These are phyloP conservation scores for Botrytis cinerea DNA, from an alignment of 2,329 filamentous ascomycete genomes.

Conservation along the genomic window DNA sequence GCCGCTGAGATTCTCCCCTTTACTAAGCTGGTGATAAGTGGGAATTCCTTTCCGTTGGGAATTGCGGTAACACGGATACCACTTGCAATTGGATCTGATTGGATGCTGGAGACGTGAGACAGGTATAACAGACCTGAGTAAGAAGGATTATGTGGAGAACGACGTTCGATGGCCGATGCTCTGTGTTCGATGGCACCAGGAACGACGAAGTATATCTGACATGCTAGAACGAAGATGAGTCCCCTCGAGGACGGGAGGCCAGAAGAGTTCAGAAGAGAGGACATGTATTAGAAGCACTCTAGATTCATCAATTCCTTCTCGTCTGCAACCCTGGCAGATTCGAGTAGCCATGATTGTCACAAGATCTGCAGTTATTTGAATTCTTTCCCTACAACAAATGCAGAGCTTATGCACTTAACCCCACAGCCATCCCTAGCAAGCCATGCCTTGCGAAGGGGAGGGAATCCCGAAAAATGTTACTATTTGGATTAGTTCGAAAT, in stretches of 20 bases:
- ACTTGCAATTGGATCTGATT: not conserved
- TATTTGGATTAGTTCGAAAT: not conserved
- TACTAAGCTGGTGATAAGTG: constrained; percentile 4
- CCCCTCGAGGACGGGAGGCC: not conserved
- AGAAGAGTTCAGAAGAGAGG: not conserved
- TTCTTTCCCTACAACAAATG: not conserved
- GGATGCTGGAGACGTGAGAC: not conserved
- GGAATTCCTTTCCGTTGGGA: constrained; percentile 15
- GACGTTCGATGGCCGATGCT: not conserved
- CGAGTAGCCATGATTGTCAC: not conserved
- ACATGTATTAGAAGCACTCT: not conserved
- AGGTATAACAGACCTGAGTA: not conserved
- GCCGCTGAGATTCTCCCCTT: not conserved
- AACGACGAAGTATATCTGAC: not conserved
- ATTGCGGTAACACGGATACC: not conserved
- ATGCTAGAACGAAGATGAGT: not conserved
- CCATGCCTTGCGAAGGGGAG: constrained; percentile 4
- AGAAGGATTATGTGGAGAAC: not conserved
- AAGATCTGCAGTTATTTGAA: constrained; percentile 15
- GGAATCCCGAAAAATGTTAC: not conserved
- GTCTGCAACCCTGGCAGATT: not conserved
- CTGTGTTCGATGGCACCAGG: not conserved
- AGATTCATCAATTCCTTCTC: not conserved
- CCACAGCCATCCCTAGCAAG: constrained; percentile 4
- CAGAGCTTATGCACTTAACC: constrained; percentile 11